These are phyloP conservation scores for Saccharomyces paradoxus DNA, from an alignment of 805 yeast species.

Conservation along the genomic window DNA sequence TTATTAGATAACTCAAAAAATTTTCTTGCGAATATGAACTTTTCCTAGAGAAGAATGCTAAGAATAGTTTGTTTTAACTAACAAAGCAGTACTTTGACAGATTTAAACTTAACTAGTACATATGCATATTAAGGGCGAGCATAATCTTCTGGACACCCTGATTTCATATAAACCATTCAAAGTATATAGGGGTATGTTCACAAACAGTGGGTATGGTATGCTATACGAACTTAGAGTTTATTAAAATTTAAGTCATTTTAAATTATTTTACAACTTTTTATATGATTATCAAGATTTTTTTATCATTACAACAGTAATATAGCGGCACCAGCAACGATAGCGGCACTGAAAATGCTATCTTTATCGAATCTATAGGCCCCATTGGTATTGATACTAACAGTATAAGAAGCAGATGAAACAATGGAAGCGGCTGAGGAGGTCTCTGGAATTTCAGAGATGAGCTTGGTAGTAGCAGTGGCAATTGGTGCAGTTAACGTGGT, in stretches of 20 bases:
- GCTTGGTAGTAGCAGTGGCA: neutral
- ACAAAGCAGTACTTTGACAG: no score
- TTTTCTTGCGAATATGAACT: no score
- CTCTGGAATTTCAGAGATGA: neutral
- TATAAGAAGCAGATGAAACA: neutral
- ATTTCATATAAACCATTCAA: no score
- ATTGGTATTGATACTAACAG: neutral
- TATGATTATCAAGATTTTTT: neutral
- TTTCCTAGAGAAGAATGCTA: no score
- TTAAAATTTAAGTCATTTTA: neutral
- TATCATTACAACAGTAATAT: neutral
- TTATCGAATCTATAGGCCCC: neutral
- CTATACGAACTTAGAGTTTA: no score
- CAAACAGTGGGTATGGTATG: no score
- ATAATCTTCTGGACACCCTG: no score
- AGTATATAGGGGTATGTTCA: no score
- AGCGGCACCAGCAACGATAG: neutral
- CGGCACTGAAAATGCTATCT: neutral
- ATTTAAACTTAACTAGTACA: no score
- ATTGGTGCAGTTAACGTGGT: neutral
- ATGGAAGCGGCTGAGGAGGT: neutral
- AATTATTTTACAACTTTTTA: neutral
- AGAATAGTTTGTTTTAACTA: no score
- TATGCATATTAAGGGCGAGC: no score
- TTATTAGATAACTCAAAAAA: no score